Evolutionary conservation across 1,139 yeast genomes (phyloP), one percentile per base, ranked within the genome.

Genomic region (Nakaseomyces sp.): DNA sequence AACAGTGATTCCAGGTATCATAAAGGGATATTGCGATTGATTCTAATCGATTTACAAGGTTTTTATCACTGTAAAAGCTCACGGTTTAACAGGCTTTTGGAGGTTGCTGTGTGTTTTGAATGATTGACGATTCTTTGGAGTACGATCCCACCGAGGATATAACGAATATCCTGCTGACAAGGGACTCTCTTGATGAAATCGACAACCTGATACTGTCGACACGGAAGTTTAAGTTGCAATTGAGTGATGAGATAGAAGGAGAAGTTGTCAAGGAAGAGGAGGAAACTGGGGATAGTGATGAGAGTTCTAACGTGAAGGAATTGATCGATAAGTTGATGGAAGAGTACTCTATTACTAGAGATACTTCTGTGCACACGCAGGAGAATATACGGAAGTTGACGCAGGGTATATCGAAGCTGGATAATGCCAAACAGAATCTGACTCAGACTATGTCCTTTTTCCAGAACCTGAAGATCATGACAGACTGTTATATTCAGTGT

Each of bases 381-480:
- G 55, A 64, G 5, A 73, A 80, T 3, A 87, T 89, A 44, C 70
- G 79, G 8, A 64, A 63, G 10, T 82, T 87, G 75, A 89, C 96
- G 0, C 70, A 76, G 5, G 83, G 81, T 41, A 88, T 93, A 47
- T 84, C 86, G 53, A 69, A 73, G 30, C 70, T 91, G 47, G 98
- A 91, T 62, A 76, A 75, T 43, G 80, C 88, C 38, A 93, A 91
- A 67, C 77, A 77, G 59, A 91, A 91, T 60, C 68, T 91, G 43
- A 89, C 87, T 2, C 70, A 77, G 29, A 78, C 93, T 12, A 85
- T 91, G 84, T 87, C 94, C 1, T 78, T 89, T 29, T 71, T 91
- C 49, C 85, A 91, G 56, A 73, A 96, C 48, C 71, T 93, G 30
- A 95, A 88, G 58, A 89, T 89, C 84, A 70, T 91, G 44, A 73